These are phyloP conservation scores for Neopestalotiopsis sp. DNA, from an alignment of 2,329 filamentous ascomycete species.

Conservation along the genomic window DNA sequence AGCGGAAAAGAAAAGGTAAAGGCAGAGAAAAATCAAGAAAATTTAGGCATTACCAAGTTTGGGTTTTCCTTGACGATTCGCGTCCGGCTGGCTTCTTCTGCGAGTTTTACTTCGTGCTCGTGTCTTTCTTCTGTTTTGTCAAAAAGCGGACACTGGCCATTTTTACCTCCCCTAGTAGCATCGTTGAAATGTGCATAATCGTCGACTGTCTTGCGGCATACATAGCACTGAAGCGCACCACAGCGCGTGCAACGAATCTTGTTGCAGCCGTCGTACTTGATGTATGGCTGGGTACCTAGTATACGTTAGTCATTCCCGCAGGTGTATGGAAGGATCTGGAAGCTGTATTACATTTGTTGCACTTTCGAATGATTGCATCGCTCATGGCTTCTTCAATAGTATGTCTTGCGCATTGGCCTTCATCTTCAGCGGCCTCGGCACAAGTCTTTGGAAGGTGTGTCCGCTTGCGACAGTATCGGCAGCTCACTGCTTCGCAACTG, in stretches of 20 bases:
- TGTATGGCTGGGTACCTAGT: slow-evolving; percentile 70
- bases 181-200: slow-evolving; percentile 76
- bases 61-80: slow-evolving; percentile 65
- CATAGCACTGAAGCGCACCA: slow-evolving; percentile 65
- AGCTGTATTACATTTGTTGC: slow-evolving; percentile 64
- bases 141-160: slow-evolving; percentile 69
- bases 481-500: slow-evolving; percentile 67
- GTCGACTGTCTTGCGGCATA: slow-evolving; percentile 68
- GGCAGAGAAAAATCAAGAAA: slow-evolving; percentile 10
- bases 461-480: slow-evolving; percentile 69
- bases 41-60: slow-evolving; percentile 46
- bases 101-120: slow-evolving; percentile 64
- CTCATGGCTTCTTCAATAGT: slow-evolving; percentile 86
- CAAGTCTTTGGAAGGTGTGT: slow-evolving; percentile 78
- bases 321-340: background rate
- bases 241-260: slow-evolving; percentile 78
- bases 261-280: slow-evolving; percentile 83
- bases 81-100: slow-evolving; percentile 62
- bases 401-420: slow-evolving; percentile 65
- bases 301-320: background rate
- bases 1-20: background rate
- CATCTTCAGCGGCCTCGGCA: slow-evolving; percentile 66
- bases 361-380: slow-evolving; percentile 75
- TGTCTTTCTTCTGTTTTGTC: slow-evolving; percentile 67
- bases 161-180: slow-evolving; percentile 46